Percentiles rank a stretch among this genome's conserved stretches.
Conservation (phyloP, 1,284 basidiomycete genomes). For the Cryptococcus sp. region DNA sequence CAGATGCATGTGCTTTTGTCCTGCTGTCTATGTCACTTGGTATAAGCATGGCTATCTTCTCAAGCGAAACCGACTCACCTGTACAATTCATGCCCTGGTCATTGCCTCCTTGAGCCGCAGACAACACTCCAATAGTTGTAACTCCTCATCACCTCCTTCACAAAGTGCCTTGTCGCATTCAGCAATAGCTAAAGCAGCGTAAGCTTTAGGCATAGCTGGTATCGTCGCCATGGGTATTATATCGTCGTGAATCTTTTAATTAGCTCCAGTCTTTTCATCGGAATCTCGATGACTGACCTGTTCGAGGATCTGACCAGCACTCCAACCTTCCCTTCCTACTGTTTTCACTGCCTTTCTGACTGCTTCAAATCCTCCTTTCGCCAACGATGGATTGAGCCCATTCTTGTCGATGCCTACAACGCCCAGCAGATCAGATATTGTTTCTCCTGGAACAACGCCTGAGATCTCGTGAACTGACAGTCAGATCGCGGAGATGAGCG, state of each 20-base stretch:
- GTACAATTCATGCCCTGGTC: conserved; percentile 12
- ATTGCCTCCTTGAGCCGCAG: conserved; percentile 68
- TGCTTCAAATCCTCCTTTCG: conserved; percentile 58
- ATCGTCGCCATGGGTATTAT: conserved; percentile 77
- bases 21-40: no score
- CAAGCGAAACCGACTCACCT: neutral
- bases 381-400: conserved; percentile 56
- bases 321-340: conserved; percentile 84
- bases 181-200: conserved; percentile 78
- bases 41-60: no score
- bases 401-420: conserved; percentile 69
- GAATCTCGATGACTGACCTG: conserved; percentile 58
- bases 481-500: neutral
- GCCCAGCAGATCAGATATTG: conserved; percentile 66
- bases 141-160: conserved; percentile 96
- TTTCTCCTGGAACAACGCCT: conserved; percentile 77
- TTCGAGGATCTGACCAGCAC: conserved; percentile 79
- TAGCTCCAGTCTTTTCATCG: neutral
- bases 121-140: conserved; percentile 87
- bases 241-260: conserved; percentile 79
- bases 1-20: no score
- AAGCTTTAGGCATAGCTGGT: conserved; percentile 73
- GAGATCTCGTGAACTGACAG: conserved; percentile 88
- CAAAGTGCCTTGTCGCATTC: conserved; percentile 94
- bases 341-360: conserved; percentile 66